Evolutionary conservation across 2,329 filamentous ascomycete species (phyloP).

Genomic region (Coleophoma cylindrospora): DNA sequence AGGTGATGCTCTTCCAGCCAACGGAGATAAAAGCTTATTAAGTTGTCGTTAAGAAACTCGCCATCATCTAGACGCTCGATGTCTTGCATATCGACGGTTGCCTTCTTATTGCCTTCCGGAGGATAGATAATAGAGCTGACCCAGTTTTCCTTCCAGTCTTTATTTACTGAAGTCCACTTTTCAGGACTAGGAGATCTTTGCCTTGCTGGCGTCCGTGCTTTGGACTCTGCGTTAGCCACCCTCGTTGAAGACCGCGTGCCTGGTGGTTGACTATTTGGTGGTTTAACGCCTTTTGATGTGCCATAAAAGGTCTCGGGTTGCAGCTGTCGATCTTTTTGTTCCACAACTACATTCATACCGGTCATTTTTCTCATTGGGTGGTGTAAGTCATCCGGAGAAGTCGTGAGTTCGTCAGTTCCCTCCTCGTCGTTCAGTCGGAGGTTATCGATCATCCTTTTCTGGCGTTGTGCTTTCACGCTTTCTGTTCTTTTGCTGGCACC

Average conservation of each 20-base stretch:
- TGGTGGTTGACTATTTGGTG: not conserved
- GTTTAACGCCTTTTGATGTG: not conserved
- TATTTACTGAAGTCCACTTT: constrained; percentile 46
- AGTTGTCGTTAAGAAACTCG: constrained; percentile 86
- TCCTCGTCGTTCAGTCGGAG: too few relatives aligned
- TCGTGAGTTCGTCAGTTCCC: too few relatives aligned
- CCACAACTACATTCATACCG: too few relatives aligned
- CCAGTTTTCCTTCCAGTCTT: constrained; percentile 48
- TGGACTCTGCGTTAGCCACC: not conserved
- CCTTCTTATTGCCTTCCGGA: constrained; percentile 49
- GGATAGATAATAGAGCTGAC: constrained; percentile 57
- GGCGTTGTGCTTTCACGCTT: too few relatives aligned
- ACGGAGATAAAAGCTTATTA: constrained; percentile 83
- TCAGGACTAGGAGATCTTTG: constrained; percentile 14
- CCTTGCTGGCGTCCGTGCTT: not conserved
- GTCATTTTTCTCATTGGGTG: too few relatives aligned
- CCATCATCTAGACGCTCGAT: constrained; percentile 75
- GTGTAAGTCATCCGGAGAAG: too few relatives aligned
- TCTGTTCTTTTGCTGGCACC: too few relatives aligned
- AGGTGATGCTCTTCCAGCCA: constrained; percentile 58
- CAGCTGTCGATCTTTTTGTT: too few relatives aligned
- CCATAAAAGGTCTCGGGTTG: not conserved
- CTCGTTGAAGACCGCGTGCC: not conserved
- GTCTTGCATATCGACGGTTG: constrained; percentile 66
- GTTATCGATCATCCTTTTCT: too few relatives aligned